Conservation (phyloP, 148 eudicot genomes). For the Spergularia bocconei region DNA sequence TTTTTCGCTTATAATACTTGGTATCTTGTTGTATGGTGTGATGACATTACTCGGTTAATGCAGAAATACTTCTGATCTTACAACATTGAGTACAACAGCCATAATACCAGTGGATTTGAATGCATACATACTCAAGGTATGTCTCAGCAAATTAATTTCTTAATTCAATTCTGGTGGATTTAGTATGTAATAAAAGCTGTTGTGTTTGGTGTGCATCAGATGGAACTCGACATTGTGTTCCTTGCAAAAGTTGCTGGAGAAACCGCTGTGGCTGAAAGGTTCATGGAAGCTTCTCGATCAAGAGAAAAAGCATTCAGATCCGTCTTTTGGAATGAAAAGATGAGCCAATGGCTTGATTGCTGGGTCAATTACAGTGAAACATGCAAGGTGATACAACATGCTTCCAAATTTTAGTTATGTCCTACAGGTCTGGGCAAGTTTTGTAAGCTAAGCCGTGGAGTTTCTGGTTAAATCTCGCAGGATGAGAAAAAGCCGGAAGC, state of each 20-base stretch:
- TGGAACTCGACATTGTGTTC: constrained; percentile 83
- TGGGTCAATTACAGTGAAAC: constrained; percentile 50
- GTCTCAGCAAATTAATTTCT: background rate
- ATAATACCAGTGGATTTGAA: constrained; percentile 90
- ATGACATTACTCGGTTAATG: constrained; percentile 9
- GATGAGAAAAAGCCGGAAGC: constrained; percentile 42
- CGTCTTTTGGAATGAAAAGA: constrained; percentile 73
- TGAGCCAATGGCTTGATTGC: constrained; percentile 91
- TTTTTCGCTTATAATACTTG: background rate
- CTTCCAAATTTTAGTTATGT: background rate
- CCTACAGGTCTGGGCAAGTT: background rate
- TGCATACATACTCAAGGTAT: constrained; percentile 80
- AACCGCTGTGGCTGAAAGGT: constrained; percentile 30
- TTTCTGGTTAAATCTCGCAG: constrained; percentile 27
- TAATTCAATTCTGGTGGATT: too few species aligned
- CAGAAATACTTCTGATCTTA: constrained; percentile 80
- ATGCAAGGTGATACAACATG: constrained; percentile 36
- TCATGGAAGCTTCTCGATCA: constrained; percentile 48
- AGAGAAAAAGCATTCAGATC: constrained; percentile 65
- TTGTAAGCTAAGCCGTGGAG: background rate
- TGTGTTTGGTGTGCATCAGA: constrained; percentile 36
- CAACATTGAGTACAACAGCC: constrained; percentile 72
- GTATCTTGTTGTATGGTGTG: background rate
- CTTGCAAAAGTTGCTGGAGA: constrained; percentile 63
- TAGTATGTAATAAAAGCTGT: background rate